Percentiles rank a stretch among this genome's conserved stretches.
These are phyloP conservation scores for Xylaria sp. DNA, from an alignment of 2,329 filamentous ascomycete genomes.

Conservation along the genomic window DNA sequence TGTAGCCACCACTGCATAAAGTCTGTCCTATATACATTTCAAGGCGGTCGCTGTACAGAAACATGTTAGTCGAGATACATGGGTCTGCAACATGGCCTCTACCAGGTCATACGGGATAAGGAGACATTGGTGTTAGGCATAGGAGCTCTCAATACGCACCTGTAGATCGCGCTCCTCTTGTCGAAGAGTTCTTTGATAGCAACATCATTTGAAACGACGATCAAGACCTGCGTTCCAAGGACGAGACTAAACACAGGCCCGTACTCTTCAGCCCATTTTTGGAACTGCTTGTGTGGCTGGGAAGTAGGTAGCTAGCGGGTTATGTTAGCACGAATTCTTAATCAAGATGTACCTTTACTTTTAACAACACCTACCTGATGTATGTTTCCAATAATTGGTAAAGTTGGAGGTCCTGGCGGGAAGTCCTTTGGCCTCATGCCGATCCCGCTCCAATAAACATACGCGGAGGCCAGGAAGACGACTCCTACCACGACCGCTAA, in stretches of 20 bases:
- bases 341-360: too few relatives aligned
- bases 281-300: conserved; percentile 4
- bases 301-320: background rate
- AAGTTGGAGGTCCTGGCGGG: conserved; percentile 11
- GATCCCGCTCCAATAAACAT: background rate
- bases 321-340: background rate
- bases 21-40: conserved; percentile 2
- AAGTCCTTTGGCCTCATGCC: conserved; percentile 2
- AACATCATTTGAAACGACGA: conserved; percentile 5
- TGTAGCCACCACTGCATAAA: conserved; percentile 2
- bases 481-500: background rate
- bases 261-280: conserved; percentile 19
- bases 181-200: conserved; percentile 14
- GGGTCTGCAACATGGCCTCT: too few relatives aligned
- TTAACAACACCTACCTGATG: background rate
- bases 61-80: too few relatives aligned
- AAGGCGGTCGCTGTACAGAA: background rate
- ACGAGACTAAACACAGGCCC: conserved; percentile 13
- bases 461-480: background rate
- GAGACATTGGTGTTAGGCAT: too few relatives aligned
- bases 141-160: too few relatives aligned
- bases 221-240: conserved; percentile 7
- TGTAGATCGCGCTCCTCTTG: conserved; percentile 10
- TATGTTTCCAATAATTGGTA: conserved; percentile 14
- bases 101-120: too few relatives aligned